phyloP scores from a whole-genome alignment of 768 basidiomycete species.

The Calocybe gangraenosa region DNA sequence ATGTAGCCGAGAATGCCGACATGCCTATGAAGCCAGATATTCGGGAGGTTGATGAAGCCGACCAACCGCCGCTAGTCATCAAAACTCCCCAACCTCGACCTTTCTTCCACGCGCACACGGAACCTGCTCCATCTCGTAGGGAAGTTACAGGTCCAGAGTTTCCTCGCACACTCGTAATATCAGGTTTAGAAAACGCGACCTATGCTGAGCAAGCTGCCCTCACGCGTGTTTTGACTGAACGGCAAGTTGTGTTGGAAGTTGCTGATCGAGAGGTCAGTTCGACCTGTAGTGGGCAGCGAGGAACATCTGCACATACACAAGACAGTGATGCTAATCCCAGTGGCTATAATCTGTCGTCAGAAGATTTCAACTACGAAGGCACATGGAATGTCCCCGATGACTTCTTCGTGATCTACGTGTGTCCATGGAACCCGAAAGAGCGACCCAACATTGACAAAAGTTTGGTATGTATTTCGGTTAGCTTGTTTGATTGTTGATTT shows the following conservation, averaged over 20 bases:
- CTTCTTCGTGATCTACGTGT: conserved; percentile 74
- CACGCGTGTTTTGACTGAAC: conserved; percentile 46
- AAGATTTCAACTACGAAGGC: conserved; percentile 31
- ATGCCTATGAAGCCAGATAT: no score
- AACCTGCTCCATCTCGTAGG: conserved; percentile 23
- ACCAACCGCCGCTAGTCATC: conserved; percentile 6
- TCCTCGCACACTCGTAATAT: conserved; percentile 63
- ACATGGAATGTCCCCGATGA: conserved; percentile 59
- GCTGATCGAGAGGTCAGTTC: conserved; percentile 11
- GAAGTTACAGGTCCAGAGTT: conserved; percentile 21
- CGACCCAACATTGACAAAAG: conserved; percentile 61
- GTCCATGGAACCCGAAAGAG: conserved; percentile 58
- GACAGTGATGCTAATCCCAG: not conserved
- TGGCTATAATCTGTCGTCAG: conserved; percentile 13
- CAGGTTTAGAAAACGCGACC: conserved; percentile 64
- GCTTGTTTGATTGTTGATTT: no score
- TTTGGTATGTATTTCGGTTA: conserved; percentile 66
- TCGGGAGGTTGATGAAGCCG: conserved; percentile 1
- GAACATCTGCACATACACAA: not conserved
- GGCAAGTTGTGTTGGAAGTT: conserved; percentile 42
- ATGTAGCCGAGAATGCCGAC: not conserved
- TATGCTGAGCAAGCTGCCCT: conserved; percentile 55
- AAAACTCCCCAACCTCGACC: conserved; percentile 16
- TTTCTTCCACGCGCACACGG: conserved; percentile 29
- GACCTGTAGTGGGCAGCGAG: conserved; percentile 5